Base-by-base conservation (phyloP, 192 early-diverging fungal genomes). In the Phlyctochytrium planicorne region DNA sequence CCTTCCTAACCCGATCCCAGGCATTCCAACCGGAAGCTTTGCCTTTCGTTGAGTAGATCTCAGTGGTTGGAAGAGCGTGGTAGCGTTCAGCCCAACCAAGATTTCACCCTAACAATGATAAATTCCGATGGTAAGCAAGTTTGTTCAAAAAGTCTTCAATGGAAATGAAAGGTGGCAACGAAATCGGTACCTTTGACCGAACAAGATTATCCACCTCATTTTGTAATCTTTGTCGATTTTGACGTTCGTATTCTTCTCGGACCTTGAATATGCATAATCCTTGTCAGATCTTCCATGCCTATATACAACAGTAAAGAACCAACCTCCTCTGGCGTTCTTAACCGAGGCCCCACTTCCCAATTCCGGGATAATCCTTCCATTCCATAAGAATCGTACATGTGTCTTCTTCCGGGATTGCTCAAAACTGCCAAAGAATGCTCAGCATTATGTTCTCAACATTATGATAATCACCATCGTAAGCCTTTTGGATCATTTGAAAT, bases 361-460 rank as follows among this genome's bases (percentile, higher is more conserved):
- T 56, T 59, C 20, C 34, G 25, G 17, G 36, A 56, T 3, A 82
- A 56, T 1, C 73, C 84, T 24, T 83, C 78, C 12, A 65, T 69
- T 3, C 84, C 84, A 57, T 83, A 85, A 25, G 69, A 53, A 52
- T 85, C 78, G 62, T 85, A 85, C 55, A 85, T 80, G 66, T 85
- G 83, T 23, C 83, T 73, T 56, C 75, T 80, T 16, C 59, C 67
- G 17, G 80, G 76, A 56, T 85, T 72, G 71, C 71, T 77, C 3
- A 85, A 63, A 6, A 83, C 77, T 79, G 61, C 14, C 2, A 37
- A 2, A 0, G 30, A 17, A 30, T 34, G 36, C 20, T 66, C n/a
- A n/a, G n/a, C n/a, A n/a, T n/a, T n/a, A n/a, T n/a, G n/a, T n/a
- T n/a, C n/a, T n/a, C n/a, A n/a, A 65, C 72, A 62, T 12, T 71